phyloP scores from a whole-genome alignment of 441 rosid species.

The Brassica balearica region DNA sequence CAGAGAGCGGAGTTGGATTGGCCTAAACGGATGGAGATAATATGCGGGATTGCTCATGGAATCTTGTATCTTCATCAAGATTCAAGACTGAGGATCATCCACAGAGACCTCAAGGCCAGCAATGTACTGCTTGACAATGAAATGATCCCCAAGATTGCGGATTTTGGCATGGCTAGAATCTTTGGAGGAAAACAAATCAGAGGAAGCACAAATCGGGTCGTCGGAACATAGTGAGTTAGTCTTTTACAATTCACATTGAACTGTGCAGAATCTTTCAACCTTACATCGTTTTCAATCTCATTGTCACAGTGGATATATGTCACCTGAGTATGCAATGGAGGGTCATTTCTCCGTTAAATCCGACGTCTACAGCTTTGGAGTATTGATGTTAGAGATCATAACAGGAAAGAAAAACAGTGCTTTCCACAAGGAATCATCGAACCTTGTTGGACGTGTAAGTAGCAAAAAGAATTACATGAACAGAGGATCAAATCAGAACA shows the following conservation, averaged over 20 bases:
- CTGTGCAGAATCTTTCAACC: not conserved
- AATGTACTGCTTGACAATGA: constrained; percentile 62
- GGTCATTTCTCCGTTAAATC: constrained; percentile 61
- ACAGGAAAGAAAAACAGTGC: constrained; percentile 51
- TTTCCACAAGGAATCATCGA: constrained; percentile 37
- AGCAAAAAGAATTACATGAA: not conserved
- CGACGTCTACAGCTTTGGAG: constrained; percentile 68
- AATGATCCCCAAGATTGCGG: constrained; percentile 76
- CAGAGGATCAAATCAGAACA: constrained; percentile 14
- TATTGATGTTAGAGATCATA: constrained; percentile 60
- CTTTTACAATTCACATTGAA: not conserved
- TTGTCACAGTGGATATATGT: constrained; percentile 65
- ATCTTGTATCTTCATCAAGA: constrained; percentile 83
- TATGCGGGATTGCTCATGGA: constrained; percentile 71
- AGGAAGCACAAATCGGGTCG: constrained; percentile 62
- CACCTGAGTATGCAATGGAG: constrained; percentile 64
- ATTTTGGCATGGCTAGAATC: constrained; percentile 76
- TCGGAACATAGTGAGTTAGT: constrained; percentile 75
- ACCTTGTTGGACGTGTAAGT: constrained; percentile 50
- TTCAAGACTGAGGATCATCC: constrained; percentile 72
- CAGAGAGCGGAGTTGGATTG: constrained; percentile 43
- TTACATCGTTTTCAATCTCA: not conserved
- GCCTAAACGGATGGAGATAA: constrained; percentile 46
- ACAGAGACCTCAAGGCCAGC: constrained; percentile 76
- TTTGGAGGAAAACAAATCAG: constrained; percentile 57